These are phyloP conservation scores for Melanogaster broomeanus DNA, from an alignment of 768 basidiomycete species.

Conservation along the genomic window DNA sequence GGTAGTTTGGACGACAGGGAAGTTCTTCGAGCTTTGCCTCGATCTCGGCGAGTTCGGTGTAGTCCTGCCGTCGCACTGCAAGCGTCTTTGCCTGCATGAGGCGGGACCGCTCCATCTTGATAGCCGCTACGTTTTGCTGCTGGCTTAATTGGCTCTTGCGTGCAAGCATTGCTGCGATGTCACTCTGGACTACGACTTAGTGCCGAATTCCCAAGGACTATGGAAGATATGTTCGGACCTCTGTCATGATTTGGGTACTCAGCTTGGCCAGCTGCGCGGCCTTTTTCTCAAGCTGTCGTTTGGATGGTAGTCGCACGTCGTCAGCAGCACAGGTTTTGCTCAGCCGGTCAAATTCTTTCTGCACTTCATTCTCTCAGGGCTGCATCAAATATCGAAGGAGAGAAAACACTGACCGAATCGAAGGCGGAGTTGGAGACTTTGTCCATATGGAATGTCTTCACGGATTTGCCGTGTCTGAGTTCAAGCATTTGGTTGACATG, in stretches of 20 bases:
- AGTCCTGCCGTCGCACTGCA: slow-evolving; percentile 75
- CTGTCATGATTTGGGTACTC: slow-evolving; percentile 67
- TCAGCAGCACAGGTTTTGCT: slow-evolving; percentile 45
- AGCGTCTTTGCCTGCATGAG: slow-evolving; percentile 73
- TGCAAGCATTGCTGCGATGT: slow-evolving; percentile 76
- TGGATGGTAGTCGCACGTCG: slow-evolving; percentile 66
- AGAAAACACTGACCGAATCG: slow-evolving; percentile 48
- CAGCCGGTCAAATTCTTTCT: slow-evolving; percentile 79
- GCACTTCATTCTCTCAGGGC: slow-evolving; percentile 13
- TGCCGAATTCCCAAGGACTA: slow-evolving; percentile 3
- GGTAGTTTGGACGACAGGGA: slow-evolving; percentile 14
- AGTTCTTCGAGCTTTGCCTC: slow-evolving; percentile 66
- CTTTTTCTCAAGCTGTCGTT: slow-evolving; percentile 67
- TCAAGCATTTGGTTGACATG: slow-evolving; percentile 66
- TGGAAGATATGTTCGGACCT: slow-evolving; percentile 49
- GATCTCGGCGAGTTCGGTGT: slow-evolving; percentile 56
- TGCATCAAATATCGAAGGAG: slow-evolving; percentile 1
- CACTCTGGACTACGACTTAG: slow-evolving; percentile 52
- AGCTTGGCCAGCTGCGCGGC: slow-evolving; percentile 59
- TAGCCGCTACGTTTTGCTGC: slow-evolving; percentile 32
- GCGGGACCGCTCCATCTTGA: slow-evolving; percentile 62
- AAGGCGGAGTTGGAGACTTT: slow-evolving; percentile 80
- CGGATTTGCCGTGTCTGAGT: slow-evolving; percentile 74
- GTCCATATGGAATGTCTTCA: slow-evolving; percentile 72
- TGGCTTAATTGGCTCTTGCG: slow-evolving; percentile 54